A percentile compares a stretch with the other conserved stretches of the same genome.
These are phyloP conservation scores for Spathaspora passalidarum DNA, from an alignment of 805 yeast genomes.

Conservation along the genomic window DNA sequence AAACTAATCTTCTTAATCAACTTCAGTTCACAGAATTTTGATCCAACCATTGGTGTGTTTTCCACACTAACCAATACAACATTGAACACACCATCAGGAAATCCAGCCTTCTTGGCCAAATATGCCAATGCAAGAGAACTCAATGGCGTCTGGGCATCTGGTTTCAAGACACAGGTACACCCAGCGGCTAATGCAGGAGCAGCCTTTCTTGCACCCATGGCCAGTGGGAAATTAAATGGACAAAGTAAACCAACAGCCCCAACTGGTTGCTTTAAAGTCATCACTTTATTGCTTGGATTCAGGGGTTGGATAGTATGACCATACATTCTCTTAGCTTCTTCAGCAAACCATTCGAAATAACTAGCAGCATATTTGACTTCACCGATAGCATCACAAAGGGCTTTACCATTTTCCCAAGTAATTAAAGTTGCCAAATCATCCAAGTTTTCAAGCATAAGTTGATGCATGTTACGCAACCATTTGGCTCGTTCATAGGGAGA, in stretches of 20 bases:
- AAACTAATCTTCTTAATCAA: slow-evolving; percentile 65
- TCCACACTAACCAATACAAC: slow-evolving; percentile 46
- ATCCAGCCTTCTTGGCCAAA: slow-evolving; percentile 56
- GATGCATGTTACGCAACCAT: slow-evolving; percentile 48
- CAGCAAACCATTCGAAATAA: slow-evolving; percentile 45
- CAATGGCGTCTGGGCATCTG: slow-evolving; percentile 61
- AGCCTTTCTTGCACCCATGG: slow-evolving; percentile 64
- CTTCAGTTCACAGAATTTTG: slow-evolving; percentile 51
- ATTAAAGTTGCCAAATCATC: slow-evolving; percentile 57
- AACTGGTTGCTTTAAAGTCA: slow-evolving; percentile 56
- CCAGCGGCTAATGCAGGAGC: slow-evolving; percentile 69
- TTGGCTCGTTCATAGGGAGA: slow-evolving; percentile 48
- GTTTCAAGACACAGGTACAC: slow-evolving; percentile 58
- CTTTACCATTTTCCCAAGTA: slow-evolving; percentile 62
- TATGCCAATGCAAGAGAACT: slow-evolving; percentile 56
- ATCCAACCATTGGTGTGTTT: slow-evolving; percentile 52
- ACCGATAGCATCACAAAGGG: slow-evolving; percentile 51
- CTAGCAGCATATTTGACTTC: slow-evolving; percentile 58
- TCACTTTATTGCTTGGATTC: slow-evolving; percentile 48
- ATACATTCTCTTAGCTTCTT: slow-evolving; percentile 55
- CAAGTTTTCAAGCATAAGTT: slow-evolving; percentile 51
- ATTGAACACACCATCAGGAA: slow-evolving; percentile 57
- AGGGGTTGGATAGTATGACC: slow-evolving; percentile 58
- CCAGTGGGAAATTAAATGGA: slow-evolving; percentile 68
- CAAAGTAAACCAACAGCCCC: slow-evolving; percentile 64